Evolutionary conservation across 805 yeast species (phyloP).

Genomic region (Saccharomycopsis guyanensis): DNA sequence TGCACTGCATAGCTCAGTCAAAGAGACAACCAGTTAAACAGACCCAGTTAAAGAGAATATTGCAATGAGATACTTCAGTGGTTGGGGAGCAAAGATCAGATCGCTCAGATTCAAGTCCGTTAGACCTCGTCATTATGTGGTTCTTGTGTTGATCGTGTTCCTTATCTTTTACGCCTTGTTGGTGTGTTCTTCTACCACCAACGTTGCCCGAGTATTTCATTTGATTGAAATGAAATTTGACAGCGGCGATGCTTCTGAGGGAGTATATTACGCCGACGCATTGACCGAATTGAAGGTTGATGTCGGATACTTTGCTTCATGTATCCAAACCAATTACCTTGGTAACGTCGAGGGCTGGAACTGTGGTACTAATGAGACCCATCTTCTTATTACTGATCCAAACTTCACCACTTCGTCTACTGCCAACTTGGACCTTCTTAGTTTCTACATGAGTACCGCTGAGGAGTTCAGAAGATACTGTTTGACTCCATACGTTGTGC

Average conservation of each 20-base stretch:
- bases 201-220: conserved; percentile 13
- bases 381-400: conserved; percentile 14
- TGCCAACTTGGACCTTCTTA: conserved; percentile 16
- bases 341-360: conserved; percentile 14
- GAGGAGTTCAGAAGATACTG: conserved; percentile 18
- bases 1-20: no score
- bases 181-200: conserved; percentile 16
- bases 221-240: conserved; percentile 16
- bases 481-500: conserved; percentile 20
- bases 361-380: conserved; percentile 20
- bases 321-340: conserved; percentile 19
- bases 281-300: conserved; percentile 20
- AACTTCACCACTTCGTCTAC: conserved; percentile 11
- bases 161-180: conserved; percentile 17
- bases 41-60: no score
- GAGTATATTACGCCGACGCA: conserved; percentile 21
- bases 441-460: conserved; percentile 17
- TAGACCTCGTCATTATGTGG: conserved; percentile 20
- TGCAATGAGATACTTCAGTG: background rate
- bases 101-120: conserved; percentile 6
- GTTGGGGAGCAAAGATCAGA: conserved; percentile 7
- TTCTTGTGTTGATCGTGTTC: conserved; percentile 16
- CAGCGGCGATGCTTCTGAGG: conserved; percentile 15
- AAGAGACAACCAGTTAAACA: no score
- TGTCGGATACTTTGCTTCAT: conserved; percentile 20